Evolutionary conservation across 1,139 yeast species (phyloP).

Genomic region (Scheffersomyces segobiensis): DNA sequence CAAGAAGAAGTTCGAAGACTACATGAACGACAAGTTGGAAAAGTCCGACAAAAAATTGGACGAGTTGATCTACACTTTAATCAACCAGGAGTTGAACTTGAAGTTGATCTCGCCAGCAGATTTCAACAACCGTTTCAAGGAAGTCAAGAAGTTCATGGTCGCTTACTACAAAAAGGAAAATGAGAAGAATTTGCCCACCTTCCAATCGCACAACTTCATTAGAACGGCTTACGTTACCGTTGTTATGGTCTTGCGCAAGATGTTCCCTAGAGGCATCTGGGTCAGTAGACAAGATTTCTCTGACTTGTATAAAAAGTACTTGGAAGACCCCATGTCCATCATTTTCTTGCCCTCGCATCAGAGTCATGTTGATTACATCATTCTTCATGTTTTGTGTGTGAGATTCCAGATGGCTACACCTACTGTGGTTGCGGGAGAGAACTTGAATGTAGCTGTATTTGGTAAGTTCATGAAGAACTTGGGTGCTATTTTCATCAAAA

Average conservation of each 20-base stretch:
- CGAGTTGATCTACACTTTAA: slow-evolving; percentile 37
- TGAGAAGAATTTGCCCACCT: slow-evolving; percentile 38
- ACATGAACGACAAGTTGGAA: slow-evolving; percentile 37
- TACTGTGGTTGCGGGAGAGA: slow-evolving; percentile 67
- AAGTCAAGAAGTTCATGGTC: slow-evolving; percentile 43
- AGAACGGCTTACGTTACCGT: slow-evolving; percentile 42
- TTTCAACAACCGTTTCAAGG: slow-evolving; percentile 33
- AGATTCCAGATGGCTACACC: slow-evolving; percentile 61
- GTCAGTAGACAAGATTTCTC: slow-evolving; percentile 35
- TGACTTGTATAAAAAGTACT: slow-evolving; percentile 30
- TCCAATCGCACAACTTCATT: slow-evolving; percentile 26
- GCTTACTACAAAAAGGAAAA: slow-evolving; percentile 39
- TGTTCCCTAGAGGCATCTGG: slow-evolving; percentile 50
- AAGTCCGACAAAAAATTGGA: slow-evolving; percentile 36
- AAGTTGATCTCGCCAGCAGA: slow-evolving; percentile 39
- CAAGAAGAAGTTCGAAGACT: slow-evolving; percentile 26
- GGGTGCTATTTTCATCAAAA: slow-evolving; percentile 50
- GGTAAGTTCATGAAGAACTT: slow-evolving; percentile 47
- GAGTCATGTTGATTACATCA: slow-evolving; percentile 66
- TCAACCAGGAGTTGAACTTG: slow-evolving; percentile 42
- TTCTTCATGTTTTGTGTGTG: slow-evolving; percentile 57
- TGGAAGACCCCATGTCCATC: slow-evolving; percentile 45
- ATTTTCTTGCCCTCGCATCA: slow-evolving; percentile 56
- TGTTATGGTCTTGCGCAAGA: slow-evolving; percentile 31
- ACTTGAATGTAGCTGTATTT: slow-evolving; percentile 62